Evolutionary conservation across 139 green algal species (phyloP), one percentile per base, ranked within the genome.

Genomic region (Coelastrella sp.): DNA sequence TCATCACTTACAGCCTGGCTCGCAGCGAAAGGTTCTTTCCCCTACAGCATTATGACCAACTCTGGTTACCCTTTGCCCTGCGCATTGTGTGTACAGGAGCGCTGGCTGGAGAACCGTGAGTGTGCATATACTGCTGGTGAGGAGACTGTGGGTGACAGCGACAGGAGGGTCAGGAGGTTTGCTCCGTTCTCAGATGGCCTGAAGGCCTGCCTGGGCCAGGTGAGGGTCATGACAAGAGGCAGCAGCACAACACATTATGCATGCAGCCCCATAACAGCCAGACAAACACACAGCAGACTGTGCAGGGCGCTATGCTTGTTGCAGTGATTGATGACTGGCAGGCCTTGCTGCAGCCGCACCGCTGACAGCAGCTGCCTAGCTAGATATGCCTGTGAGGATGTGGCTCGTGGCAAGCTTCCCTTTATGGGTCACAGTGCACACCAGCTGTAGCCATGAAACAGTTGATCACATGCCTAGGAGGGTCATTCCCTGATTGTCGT

Each of bases 161-260:
- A 56, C 14, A 20, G 85, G 60, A 12, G 70, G 9, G 19, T 73
- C 15, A 76, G 89, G 78, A 84, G 88, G 19, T 95, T 93, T 75
- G 82, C 93, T 59, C 93, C 93, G 22, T 95, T 95, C 89, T 92
- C 86, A 49, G 93, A 95, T 58, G 93, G 93, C 17, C 89, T 94
- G n/a, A 95, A 95, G 90, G 92, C 73, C 90, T 95, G 93, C 93
- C 35, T 95, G 73, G 93, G 93, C 4, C 91, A 94, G 90, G 93
- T 95, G 90, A 7, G 90, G 7, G n/a, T 6, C 15, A 78, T 19
- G 19, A 72, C 12, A 14, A 5, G 63, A 14, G 15, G 63, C 63
- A 72, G 63, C 12, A 81, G 24, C 74, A 81, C 14, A 17, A 35
- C 25, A 49, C 4, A 20, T 17, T 6, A 20, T 35, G 7, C 15